Evolutionary conservation across 2,329 filamentous ascomycete genomes (phyloP).

Genomic region (Cladosporium sp.): DNA sequence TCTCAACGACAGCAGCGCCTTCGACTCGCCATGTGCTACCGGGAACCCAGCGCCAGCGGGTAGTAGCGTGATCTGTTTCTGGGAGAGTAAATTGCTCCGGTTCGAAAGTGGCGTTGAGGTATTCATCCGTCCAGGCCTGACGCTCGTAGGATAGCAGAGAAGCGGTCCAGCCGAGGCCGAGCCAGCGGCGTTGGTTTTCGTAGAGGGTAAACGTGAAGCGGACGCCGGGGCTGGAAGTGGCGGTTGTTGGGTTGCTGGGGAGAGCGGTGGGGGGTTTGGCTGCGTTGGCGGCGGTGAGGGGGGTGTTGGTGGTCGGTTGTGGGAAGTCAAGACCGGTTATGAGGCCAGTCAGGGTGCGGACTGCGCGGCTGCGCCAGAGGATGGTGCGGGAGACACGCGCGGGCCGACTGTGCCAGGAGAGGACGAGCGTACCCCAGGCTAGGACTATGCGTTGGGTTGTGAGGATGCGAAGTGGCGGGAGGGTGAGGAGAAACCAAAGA

Average conservation of each 20-base stretch:
- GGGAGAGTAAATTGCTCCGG: constrained; percentile 70
- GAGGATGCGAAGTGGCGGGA: constrained; percentile 79
- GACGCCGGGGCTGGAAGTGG: constrained; percentile 62
- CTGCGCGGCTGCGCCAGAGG: constrained; percentile 78
- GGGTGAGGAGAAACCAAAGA: constrained; percentile 77
- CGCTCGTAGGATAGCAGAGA: constrained; percentile 89
- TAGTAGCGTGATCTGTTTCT: constrained; percentile 59
- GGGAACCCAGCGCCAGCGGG: constrained; percentile 75
- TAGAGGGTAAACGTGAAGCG: constrained; percentile 96
- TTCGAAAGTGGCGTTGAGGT: constrained; percentile 73
- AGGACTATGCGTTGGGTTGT: constrained; percentile 81
- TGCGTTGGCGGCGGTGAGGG: constrained; percentile 34
- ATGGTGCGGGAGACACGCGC: constrained; percentile 81
- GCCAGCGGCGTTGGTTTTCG: constrained; percentile 93
- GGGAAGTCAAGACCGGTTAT: constrained; percentile 79
- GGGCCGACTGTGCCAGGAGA: constrained; percentile 90
- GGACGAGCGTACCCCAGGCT: constrained; percentile 75
- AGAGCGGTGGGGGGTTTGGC: constrained; percentile 32
- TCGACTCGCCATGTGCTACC: constrained; percentile 84
- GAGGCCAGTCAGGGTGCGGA: constrained; percentile 65
- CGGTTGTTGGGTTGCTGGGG: constrained; percentile 32
- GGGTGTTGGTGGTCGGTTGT: constrained; percentile 31
- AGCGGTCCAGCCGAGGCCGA: constrained; percentile 91
- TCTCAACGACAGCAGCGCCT: constrained; percentile 54
- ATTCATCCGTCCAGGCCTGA: constrained; percentile 91